Percentiles rank a stretch among this genome's conserved stretches.
Conservation (phyloP, 2,329 filamentous ascomycete species). For the Fusarium paranaense region DNA sequence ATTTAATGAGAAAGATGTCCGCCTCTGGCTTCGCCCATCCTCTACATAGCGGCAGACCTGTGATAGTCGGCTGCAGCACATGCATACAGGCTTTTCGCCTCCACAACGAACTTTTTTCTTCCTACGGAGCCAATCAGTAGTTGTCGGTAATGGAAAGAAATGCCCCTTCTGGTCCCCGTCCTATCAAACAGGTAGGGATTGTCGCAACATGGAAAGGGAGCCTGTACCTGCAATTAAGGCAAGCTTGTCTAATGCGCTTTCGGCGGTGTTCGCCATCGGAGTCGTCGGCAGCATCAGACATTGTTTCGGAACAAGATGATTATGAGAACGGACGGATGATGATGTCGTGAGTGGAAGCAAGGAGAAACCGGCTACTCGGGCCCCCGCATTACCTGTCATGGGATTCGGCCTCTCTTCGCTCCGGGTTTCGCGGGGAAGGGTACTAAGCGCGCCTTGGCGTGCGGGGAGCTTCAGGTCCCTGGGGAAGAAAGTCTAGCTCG, state of each 20-base stretch:
- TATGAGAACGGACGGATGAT: not conserved
- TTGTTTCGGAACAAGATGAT: not conserved
- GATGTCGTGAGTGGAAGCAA: not conserved
- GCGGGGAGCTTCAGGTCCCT: not conserved
- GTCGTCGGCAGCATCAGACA: not conserved
- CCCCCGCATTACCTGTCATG: not conserved
- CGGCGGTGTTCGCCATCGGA: not conserved
- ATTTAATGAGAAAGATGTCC: not conserved
- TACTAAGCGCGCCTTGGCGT: not conserved
- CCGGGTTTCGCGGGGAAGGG: not conserved
- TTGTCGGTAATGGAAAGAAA: not conserved
- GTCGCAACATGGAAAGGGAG: not conserved
- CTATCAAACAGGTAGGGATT: not conserved
- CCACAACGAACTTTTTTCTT: not conserved
- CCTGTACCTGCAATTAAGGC: not conserved
- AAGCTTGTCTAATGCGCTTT: not conserved
- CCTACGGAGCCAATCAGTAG: not conserved
- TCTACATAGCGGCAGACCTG: not conserved
- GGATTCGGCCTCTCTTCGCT: not conserved
- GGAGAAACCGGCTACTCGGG: not conserved
- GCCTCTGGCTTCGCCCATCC: not conserved
- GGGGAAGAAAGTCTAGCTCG: not conserved
- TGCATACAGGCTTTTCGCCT: not conserved
- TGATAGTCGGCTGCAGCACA: not conserved
- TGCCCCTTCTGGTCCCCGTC: not conserved